phyloP scores from a whole-genome alignment of 306 rosid genomes.

The Cicer bijugum region DNA sequence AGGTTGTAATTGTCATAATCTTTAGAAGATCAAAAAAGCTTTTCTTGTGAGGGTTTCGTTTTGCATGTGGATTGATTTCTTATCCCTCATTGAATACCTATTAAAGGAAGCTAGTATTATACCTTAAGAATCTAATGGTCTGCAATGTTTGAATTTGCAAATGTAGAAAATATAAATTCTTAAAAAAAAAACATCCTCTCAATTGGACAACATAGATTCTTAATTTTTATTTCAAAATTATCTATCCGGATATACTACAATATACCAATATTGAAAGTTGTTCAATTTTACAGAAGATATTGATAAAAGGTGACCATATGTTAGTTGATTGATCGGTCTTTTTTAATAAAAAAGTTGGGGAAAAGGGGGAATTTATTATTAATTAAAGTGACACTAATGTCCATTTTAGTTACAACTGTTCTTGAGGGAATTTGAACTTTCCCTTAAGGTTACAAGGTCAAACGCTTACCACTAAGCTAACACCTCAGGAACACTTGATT shows the following conservation, averaged over 20 bases:
- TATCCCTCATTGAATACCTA: neutral
- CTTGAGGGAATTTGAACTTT: too few species aligned
- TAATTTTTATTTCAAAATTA: constrained; percentile 28
- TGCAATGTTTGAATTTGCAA: constrained; percentile 23
- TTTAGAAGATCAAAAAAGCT: neutral
- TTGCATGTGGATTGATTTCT: constrained; percentile 32
- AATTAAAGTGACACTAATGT: too few species aligned
- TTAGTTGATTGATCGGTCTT: neutral
- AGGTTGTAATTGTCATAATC: constrained; percentile 15
- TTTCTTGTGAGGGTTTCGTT: constrained; percentile 5
- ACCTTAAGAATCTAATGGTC: constrained; percentile 31
- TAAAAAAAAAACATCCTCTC: neutral
- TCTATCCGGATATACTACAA: constrained; percentile 11
- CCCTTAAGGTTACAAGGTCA: too few species aligned
- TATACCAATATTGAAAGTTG: constrained; percentile 5
- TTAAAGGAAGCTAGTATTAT: constrained; percentile 25
- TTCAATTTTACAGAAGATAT: constrained; percentile 27
- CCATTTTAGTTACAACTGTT: too few species aligned
- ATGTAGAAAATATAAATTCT: constrained; percentile 15
- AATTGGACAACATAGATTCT: neutral
- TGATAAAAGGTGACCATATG: constrained; percentile 21
- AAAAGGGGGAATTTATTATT: too few species aligned
- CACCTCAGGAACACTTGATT: neutral
- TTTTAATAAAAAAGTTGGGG: too few species aligned
- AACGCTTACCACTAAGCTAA: too few species aligned